A percentile compares a stretch with the other conserved stretches of the same genome.
These are phyloP conservation scores for Glycyrrhiza uralensis DNA, from an alignment of 306 rosid species.

Conservation along the genomic window DNA sequence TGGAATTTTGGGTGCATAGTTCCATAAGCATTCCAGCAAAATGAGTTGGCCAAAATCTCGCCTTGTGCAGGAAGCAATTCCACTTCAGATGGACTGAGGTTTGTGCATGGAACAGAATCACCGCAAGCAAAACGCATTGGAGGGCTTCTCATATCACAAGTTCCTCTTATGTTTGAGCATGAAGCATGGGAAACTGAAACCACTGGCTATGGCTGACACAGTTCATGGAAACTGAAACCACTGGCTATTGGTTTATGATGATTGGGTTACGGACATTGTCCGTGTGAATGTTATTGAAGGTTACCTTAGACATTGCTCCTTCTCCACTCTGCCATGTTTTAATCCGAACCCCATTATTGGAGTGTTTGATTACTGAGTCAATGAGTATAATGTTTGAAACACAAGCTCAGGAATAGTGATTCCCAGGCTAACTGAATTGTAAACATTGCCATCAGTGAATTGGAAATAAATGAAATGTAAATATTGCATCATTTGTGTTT, in stretches of 20 bases:
- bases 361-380: conserved; percentile 40
- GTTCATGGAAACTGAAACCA: conserved; percentile 43
- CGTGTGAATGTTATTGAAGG: conserved; percentile 32
- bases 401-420: conserved; percentile 42
- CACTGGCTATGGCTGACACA: conserved; percentile 61
- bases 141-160: conserved; percentile 51
- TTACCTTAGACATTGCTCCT: conserved; percentile 43
- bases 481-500: conserved; percentile 38
- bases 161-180: conserved; percentile 52
- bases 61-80: conserved; percentile 41
- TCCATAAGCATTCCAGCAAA: conserved; percentile 64
- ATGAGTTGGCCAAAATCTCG: conserved; percentile 21
- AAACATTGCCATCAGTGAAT: conserved; percentile 17
- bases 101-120: conserved; percentile 52
- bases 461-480: conserved; percentile 40
- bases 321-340: conserved; percentile 65
- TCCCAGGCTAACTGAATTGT: conserved; percentile 37
- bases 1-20: conserved; percentile 34
- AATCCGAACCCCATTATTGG: conserved; percentile 53
- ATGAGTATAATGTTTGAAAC: conserved; percentile 44
- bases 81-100: conserved; percentile 42
- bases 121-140: conserved; percentile 53
- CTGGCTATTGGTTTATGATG: conserved; percentile 58
- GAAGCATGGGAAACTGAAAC: conserved; percentile 36
- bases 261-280: conserved; percentile 52